These are phyloP conservation scores for Powellomyces hirtus DNA, from an alignment of 192 early-diverging fungal species.

Conservation along the genomic window DNA sequence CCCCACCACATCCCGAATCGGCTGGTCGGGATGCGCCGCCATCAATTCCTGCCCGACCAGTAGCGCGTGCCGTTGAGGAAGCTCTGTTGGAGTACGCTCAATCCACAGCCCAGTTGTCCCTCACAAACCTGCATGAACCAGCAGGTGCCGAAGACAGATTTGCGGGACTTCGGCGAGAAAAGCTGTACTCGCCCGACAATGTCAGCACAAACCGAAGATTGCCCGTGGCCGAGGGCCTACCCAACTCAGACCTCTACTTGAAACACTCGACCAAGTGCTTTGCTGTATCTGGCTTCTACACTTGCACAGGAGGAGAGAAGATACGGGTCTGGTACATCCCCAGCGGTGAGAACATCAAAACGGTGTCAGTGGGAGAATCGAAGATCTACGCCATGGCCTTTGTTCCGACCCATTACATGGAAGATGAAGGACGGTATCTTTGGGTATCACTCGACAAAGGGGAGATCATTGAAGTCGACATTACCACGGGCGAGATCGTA, in stretches of 20 bases:
- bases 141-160: constrained; percentile 6
- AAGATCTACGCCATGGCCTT: constrained; percentile 55
- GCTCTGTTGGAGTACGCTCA: constrained; percentile 4
- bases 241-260: constrained; percentile 45
- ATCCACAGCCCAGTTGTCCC: not conserved
- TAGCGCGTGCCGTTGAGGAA: constrained; percentile 14
- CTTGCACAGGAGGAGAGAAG: constrained; percentile 35
- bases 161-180: constrained; percentile 20
- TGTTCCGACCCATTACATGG: constrained; percentile 47
- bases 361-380: constrained; percentile 46
- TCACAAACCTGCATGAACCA: not conserved
- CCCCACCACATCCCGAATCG: not conserved
- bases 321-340: constrained; percentile 40
- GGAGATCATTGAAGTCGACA: constrained; percentile 57
- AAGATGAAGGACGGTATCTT: constrained; percentile 59
- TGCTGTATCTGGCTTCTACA: constrained; percentile 50
- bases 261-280: constrained; percentile 46
- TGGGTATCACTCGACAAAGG: constrained; percentile 68
- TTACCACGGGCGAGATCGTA: constrained; percentile 33
- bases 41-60: constrained; percentile 10
- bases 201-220: constrained; percentile 55
- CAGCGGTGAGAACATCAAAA: constrained; percentile 45
- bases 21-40: constrained; percentile 2
- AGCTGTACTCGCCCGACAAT: constrained; percentile 22
- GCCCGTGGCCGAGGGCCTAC: constrained; percentile 46